A percentile compares a stretch with the other conserved stretches of the same genome.
phyloP scores from a whole-genome alignment of 2,329 filamentous ascomycete species.

The Sarocladium brachiariae region DNA sequence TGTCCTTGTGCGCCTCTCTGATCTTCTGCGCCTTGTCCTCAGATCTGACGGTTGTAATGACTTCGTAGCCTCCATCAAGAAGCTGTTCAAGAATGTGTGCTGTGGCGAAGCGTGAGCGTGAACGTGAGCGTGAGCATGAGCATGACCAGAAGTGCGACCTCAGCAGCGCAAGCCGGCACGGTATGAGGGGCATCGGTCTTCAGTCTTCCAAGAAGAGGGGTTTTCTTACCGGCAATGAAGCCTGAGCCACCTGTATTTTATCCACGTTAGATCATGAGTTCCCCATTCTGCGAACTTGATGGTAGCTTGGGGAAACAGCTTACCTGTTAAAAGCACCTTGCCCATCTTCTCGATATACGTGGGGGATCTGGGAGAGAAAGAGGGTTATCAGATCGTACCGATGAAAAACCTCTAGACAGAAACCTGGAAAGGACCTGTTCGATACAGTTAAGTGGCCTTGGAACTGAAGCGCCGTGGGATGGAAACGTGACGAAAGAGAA shows the following conservation, averaged over 20 bases:
- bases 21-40: constrained; percentile 47
- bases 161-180: too few species aligned
- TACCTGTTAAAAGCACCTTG: constrained; percentile 25
- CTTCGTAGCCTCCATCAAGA: constrained; percentile 40
- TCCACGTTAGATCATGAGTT: background rate
- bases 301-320: background rate
- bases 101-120: constrained; percentile 15
- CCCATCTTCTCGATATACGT: too few species aligned
- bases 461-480: too few species aligned
- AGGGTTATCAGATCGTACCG: too few species aligned
- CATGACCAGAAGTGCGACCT: too few species aligned
- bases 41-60: constrained; percentile 50
- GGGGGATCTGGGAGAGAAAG: too few species aligned
- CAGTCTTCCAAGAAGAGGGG: too few species aligned
- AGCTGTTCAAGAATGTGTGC: constrained; percentile 50
- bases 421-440: too few species aligned
- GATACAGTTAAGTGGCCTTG: too few species aligned
- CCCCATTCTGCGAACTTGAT: background rate
- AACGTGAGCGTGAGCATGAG: background rate
- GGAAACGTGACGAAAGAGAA: too few species aligned
- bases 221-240: constrained; percentile 27
- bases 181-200: too few species aligned
- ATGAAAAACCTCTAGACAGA: too few species aligned
- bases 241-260: constrained; percentile 26
- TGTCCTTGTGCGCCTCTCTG: constrained; percentile 38